phyloP scores from a whole-genome alignment of 768 basidiomycete species.

The Dioszegia aurantiaca region DNA sequence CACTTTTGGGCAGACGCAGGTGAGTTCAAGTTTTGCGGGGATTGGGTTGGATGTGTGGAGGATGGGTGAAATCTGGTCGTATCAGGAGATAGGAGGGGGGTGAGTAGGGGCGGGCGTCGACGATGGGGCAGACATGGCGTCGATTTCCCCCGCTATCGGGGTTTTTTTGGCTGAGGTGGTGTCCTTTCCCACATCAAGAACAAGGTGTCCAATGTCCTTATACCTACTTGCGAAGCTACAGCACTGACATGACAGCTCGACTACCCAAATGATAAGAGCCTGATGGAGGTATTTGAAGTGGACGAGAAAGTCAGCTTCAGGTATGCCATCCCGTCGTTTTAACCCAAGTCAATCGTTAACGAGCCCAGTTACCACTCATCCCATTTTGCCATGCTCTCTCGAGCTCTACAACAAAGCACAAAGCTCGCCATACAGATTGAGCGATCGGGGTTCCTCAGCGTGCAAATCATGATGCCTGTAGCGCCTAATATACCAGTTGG shows the following conservation, averaged over 20 bases:
- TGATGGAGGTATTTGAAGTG: slow-evolving; percentile 88
- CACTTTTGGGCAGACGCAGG: slow-evolving; percentile 81
- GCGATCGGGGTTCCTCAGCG: slow-evolving; percentile 71
- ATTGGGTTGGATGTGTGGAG: not conserved
- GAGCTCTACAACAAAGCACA: slow-evolving; percentile 75
- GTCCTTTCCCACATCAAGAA: too few species aligned
- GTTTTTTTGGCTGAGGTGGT: too few species aligned
- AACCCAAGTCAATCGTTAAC: not conserved
- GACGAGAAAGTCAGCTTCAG: slow-evolving; percentile 56
- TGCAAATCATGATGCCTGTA: slow-evolving; percentile 82
- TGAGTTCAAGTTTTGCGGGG: too few species aligned
- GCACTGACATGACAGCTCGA: slow-evolving; percentile 66
- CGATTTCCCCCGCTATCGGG: too few species aligned
- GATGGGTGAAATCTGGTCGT: not conserved
- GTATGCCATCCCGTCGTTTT: too few species aligned
- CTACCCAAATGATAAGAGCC: slow-evolving; percentile 87
- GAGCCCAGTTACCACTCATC: slow-evolving; percentile 69
- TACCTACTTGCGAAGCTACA: not conserved
- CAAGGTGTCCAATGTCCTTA: too few species aligned
- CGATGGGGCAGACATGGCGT: too few species aligned
- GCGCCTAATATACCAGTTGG: slow-evolving; percentile 53
- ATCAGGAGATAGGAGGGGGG: too few species aligned
- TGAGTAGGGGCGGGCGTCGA: too few species aligned
- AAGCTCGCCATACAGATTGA: slow-evolving; percentile 89
- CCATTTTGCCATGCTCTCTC: slow-evolving; percentile 69